Evolutionary conservation across 352 stramenopile genomes (phyloP), one percentile per base, ranked within the genome.

Genomic region (Globisporangium paddicum): DNA sequence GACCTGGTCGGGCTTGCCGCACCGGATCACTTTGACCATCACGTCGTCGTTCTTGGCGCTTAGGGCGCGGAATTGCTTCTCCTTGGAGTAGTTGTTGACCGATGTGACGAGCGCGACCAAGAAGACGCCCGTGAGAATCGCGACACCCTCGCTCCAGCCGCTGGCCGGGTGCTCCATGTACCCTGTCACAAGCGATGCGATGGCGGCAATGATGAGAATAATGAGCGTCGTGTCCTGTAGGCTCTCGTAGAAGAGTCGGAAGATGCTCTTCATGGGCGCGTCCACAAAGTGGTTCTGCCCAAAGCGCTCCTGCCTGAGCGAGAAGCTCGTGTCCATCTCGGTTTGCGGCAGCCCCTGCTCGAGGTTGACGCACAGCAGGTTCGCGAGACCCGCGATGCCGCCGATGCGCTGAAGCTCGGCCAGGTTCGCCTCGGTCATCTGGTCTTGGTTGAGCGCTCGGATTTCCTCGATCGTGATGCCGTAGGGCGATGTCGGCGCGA

Each of bases 61-160:
- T 9, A 94, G 64, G 0, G 77, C 79, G 13, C 80, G 84, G 57
- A 97, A 97, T 58, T 97, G 89, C 52, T 94, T 87, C 62, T 97
- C 87, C 55, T 97, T 97, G n/a, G 78, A 93, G 77, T 99, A 98
- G 63, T 99, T 96, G 67, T 98, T 98, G 13, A 93, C 78, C 0
- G 96, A 94, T 0, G 94, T 98, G 10, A 99, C 92, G 8, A 98
- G 64, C 8, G 96, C 93, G 6, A 98, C 96, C 47, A 98, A 83
- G 10, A 94, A 72, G 34, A 99, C 96, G 10, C 95, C 93, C 11
- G 82, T 74, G 45, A 99, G 69, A 66, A 99, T 99, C 16, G 95
- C 93, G 6, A 95, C 79, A 19, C 95, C 96, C 70, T 99, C 96
- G 52, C 97, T 96, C 96, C 96, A 99, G 5, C 89, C 89, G 0